Percentiles rank a stretch among this genome's conserved stretches.
Conservation (phyloP, 2,329 filamentous ascomycete genomes). For the Cladosporium phlei region DNA sequence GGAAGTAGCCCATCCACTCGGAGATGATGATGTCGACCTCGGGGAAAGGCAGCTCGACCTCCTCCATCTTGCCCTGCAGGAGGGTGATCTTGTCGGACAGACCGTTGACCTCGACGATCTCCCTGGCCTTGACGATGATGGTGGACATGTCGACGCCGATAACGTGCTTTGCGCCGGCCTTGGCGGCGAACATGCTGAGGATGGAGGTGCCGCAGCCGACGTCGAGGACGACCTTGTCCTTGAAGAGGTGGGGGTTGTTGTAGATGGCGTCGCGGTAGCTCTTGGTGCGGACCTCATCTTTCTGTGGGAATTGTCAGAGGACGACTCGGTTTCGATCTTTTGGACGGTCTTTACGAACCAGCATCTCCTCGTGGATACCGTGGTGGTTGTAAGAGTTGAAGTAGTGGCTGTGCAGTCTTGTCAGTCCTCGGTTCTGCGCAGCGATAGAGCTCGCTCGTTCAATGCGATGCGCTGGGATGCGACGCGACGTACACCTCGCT, state of each 20-base stretch:
- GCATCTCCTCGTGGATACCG: conserved; percentile 98
- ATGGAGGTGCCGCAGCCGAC: conserved; percentile 97
- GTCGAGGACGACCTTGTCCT: conserved; percentile 90
- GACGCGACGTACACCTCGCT: conserved; percentile 90
- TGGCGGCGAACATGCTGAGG: conserved; percentile 98
- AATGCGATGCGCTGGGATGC: too few species aligned
- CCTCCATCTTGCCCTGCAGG: conserved; percentile 99
- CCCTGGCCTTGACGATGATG: conserved; percentile 95
- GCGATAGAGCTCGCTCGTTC: conserved; percentile 48
- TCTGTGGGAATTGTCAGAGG: conserved; percentile 50
- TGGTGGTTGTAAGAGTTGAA: conserved; percentile 86
- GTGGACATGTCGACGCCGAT: conserved; percentile 99
- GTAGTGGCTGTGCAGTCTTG: conserved; percentile 34
- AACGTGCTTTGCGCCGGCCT: conserved; percentile 95
- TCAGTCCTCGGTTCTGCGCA: conserved; percentile 4
- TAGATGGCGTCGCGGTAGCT: conserved; percentile 97
- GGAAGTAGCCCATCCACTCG: conserved; percentile 99
- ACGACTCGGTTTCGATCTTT: conserved; percentile 6
- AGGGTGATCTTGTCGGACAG: conserved; percentile 95
- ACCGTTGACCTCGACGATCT: conserved; percentile 90
- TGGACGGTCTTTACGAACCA: conserved; percentile 58
- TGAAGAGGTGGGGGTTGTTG: conserved; percentile 92
- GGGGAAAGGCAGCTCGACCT: conserved; percentile 85
- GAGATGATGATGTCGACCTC: conserved; percentile 99
- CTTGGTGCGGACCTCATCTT: conserved; percentile 95